phyloP scores from a whole-genome alignment of 257 asterid species.

The Eustoma russellianum region DNA sequence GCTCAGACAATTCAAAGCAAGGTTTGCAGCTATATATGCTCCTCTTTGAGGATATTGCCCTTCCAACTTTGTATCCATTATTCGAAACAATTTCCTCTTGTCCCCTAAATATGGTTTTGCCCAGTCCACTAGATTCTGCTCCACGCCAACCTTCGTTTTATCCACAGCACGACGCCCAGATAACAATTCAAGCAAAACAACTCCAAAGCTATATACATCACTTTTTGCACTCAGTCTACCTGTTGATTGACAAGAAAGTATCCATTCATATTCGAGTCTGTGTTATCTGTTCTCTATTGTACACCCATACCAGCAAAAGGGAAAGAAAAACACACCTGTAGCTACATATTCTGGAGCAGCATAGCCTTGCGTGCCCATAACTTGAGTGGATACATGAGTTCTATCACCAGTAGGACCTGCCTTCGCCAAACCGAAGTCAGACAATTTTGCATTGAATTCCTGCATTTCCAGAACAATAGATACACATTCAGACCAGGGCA shows the following conservation, averaged over 20 bases:
- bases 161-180: constrained; percentile 72
- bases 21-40: constrained; percentile 48
- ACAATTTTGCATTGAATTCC: constrained; percentile 86
- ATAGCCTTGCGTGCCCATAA: constrained; percentile 89
- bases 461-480: constrained; percentile 18
- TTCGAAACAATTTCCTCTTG: constrained; percentile 54
- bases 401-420: constrained; percentile 94
- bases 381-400: constrained; percentile 92
- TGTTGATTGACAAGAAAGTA: constrained; percentile 15
- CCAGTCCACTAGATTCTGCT: constrained; percentile 80
- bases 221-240: constrained; percentile 67
- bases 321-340: constrained; percentile 41
- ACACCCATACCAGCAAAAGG: neutral
- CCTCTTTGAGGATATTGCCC: constrained; percentile 82
- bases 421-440: constrained; percentile 91
- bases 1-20: constrained; percentile 55
- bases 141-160: constrained; percentile 42
- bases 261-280: neutral
- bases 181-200: constrained; percentile 60
- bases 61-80: constrained; percentile 69
- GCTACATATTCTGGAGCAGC: constrained; percentile 98
- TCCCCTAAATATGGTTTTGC: constrained; percentile 61
- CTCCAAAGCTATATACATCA: constrained; percentile 83
- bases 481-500: neutral
- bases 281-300: neutral